Evolutionary conservation across 2,329 filamentous ascomycete genomes (phyloP).

Genomic region (Fusarium scirpi): DNA sequence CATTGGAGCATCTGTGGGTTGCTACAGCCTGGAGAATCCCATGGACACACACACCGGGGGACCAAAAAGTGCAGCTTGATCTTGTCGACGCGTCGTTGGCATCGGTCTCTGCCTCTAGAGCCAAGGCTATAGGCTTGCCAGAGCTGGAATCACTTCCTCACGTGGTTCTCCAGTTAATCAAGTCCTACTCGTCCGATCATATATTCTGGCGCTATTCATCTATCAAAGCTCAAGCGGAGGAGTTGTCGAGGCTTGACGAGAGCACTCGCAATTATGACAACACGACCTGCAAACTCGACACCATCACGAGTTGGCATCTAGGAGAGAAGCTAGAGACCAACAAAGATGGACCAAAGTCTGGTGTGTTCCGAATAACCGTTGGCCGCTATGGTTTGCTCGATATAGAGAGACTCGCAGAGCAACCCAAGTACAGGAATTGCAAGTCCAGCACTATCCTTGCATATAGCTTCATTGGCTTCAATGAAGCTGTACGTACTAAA

Average conservation of each 20-base stretch:
- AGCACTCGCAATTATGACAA: background rate
- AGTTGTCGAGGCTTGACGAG: background rate
- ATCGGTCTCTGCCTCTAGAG: background rate
- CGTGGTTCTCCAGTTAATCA: background rate
- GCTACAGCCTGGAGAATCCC: background rate
- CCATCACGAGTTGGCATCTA: background rate
- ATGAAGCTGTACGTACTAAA: background rate
- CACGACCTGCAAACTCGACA: background rate
- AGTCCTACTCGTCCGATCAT: background rate
- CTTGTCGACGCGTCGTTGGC: background rate
- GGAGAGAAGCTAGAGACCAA: background rate
- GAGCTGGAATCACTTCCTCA: background rate
- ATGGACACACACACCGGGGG: background rate
- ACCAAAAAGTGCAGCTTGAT: background rate
- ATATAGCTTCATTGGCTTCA: background rate
- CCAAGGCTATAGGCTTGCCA: background rate
- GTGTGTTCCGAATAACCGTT: background rate
- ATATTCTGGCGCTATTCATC: background rate
- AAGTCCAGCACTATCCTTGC: background rate
- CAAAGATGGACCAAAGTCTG: background rate
- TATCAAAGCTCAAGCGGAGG: background rate
- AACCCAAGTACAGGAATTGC: background rate
- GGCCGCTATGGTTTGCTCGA: background rate
- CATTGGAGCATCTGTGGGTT: background rate
- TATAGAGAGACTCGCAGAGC: background rate